phyloP scores from a whole-genome alignment of 768 basidiomycete genomes.

The Amanita subjunquillea region DNA sequence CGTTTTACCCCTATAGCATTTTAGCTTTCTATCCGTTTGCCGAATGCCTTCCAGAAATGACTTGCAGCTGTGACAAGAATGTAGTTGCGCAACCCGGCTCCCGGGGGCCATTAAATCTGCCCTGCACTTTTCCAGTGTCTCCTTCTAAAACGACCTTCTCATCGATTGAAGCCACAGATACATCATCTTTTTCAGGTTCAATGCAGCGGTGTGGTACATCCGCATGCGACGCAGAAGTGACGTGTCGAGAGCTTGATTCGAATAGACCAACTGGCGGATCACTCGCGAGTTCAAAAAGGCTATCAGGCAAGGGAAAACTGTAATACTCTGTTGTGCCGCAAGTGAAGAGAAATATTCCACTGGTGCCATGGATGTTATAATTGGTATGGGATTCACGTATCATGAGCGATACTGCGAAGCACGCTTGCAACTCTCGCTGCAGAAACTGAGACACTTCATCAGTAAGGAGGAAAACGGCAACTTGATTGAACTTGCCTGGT shows the following conservation, averaged over 20 bases:
- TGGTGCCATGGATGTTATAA: conserved; percentile 74
- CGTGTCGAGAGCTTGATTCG: conserved; percentile 12
- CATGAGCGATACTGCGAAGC: conserved; percentile 65
- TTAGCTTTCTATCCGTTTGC: background rate
- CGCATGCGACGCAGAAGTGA: background rate
- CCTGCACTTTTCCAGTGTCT: background rate
- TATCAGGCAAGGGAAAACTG: conserved; percentile 57
- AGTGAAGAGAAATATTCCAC: conserved; percentile 50
- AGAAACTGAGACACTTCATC: conserved; percentile 46
- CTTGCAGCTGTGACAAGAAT: conserved; percentile 83
- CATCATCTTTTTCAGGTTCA: conserved; percentile 7
- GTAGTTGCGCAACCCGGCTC: conserved; percentile 51
- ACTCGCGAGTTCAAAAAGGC: conserved; percentile 81
- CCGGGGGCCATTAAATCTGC: background rate
- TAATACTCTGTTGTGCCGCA: conserved; percentile 17
- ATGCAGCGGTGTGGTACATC: background rate
- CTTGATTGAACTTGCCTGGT: conserved; percentile 26
- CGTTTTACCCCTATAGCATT: conserved; percentile 57
- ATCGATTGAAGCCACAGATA: background rate
- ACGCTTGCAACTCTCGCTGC: conserved; percentile 71
- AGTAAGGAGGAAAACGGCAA: conserved; percentile 1
- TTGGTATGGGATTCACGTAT: conserved; percentile 59
- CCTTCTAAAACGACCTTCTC: background rate
- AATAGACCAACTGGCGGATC: conserved; percentile 44
- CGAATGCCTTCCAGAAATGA: conserved; percentile 49